These are phyloP conservation scores for Dendrocalamus sinicus DNA, from an alignment of 176 grass and related monocot species.

Conservation along the genomic window DNA sequence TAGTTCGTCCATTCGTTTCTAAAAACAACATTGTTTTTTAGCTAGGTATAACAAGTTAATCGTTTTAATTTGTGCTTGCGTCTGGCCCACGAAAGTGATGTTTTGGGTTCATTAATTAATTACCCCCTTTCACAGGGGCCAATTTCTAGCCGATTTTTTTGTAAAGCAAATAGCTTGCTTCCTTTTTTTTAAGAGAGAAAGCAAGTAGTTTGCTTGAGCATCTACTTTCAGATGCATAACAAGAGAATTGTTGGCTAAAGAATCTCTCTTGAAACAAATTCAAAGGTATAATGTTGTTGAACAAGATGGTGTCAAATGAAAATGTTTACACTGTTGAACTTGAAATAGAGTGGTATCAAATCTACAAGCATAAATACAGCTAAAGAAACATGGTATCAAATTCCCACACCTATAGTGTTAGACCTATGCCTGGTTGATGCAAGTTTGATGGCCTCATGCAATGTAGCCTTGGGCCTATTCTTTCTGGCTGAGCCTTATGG, in stretches of 20 bases:
- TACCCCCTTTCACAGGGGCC: constrained; percentile 21
- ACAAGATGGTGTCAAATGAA: constrained; percentile 41
- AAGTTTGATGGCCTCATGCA: constrained; percentile 8
- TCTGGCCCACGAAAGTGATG: constrained; percentile 23
- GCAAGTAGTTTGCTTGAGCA: constrained; percentile 36
- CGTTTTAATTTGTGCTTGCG: not conserved
- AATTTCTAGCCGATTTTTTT: constrained; percentile 10
- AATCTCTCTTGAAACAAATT: constrained; percentile 38
- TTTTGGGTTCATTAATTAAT: constrained; percentile 6
- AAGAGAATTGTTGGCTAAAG: constrained; percentile 20
- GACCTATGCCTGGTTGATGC: constrained; percentile 24
- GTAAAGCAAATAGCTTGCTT: constrained; percentile 32
- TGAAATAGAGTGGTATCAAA: constrained; percentile 39
- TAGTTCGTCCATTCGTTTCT: constrained; percentile 30
- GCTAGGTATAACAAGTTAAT: not conserved
- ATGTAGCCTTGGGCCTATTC: not conserved
- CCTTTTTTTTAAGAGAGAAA: not conserved
- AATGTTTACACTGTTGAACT: constrained; percentile 26
- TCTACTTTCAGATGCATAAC: constrained; percentile 34
- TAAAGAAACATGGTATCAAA: constrained; percentile 31
- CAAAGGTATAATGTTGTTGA: constrained; percentile 40
- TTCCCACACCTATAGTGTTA: not conserved
- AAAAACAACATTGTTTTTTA: constrained; percentile 22
- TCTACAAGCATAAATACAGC: constrained; percentile 39
- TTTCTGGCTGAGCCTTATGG: too few species aligned